Conservation (phyloP, 2,329 filamentous ascomycete species). For the Aspergillus neoniger region DNA sequence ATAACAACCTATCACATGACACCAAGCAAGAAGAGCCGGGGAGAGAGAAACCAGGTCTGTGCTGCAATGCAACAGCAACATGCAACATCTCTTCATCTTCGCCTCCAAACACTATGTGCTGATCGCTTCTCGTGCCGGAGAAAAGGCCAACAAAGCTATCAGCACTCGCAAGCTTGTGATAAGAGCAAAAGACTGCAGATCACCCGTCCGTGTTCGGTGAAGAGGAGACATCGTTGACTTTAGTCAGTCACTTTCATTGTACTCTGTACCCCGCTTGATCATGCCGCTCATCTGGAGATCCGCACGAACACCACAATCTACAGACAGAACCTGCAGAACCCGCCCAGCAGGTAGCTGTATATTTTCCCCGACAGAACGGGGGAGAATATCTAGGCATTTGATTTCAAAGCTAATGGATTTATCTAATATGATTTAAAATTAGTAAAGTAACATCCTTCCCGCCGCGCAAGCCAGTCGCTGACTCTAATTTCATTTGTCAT, state of each 20-base stretch:
- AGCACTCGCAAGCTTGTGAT: constrained; percentile 7
- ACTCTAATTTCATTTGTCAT: constrained; percentile 10
- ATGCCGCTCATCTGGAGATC: neutral
- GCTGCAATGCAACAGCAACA: neutral
- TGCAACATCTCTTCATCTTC: neutral
- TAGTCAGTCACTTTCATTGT: neutral
- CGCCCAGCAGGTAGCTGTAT: neutral
- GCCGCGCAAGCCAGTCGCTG: neutral
- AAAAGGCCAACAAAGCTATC: neutral
- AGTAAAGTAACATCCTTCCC: neutral
- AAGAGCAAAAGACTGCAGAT: constrained; percentile 1
- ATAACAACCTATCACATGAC: neutral
- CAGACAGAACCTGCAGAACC: neutral
- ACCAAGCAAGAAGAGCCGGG: neutral
- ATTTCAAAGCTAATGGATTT: neutral
- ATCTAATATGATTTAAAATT: neutral
- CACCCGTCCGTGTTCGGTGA: constrained; percentile 2
- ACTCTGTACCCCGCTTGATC: constrained; percentile 3
- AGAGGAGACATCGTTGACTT: neutral
- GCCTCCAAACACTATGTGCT: neutral
- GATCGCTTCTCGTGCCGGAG: neutral
- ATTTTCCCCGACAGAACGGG: neutral
- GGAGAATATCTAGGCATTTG: neutral
- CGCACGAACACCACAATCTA: neutral
- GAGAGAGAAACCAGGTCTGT: neutral